phyloP scores from a whole-genome alignment of 495 filamentous ascomycete genomes.

The Friedmanniomyces simplex region DNA sequence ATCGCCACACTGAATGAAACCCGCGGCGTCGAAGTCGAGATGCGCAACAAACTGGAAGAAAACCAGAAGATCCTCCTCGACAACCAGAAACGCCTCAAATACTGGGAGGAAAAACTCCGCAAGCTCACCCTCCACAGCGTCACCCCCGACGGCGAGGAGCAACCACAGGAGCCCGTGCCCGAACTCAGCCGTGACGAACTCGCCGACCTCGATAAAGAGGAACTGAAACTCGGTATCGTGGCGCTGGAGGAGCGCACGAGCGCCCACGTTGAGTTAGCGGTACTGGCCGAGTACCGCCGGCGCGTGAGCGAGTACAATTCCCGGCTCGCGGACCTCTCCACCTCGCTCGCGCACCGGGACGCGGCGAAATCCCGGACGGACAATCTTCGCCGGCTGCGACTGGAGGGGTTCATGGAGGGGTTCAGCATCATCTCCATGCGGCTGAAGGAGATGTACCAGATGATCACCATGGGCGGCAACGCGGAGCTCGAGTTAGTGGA shows the following conservation, averaged over 20 bases:
- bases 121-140: constrained; percentile 72
- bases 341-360: constrained; percentile 67
- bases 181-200: constrained; percentile 71
- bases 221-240: constrained; percentile 77
- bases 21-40: constrained; percentile 86
- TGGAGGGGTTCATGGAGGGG: constrained; percentile 98
- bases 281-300: constrained; percentile 86
- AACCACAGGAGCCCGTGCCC: constrained; percentile 22
- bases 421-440: constrained; percentile 90
- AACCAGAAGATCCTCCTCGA: constrained; percentile 81
- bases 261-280: constrained; percentile 79
- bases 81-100: constrained; percentile 69
- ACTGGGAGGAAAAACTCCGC: constrained; percentile 81
- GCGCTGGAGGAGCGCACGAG: constrained; percentile 86
- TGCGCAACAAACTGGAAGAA: constrained; percentile 95
- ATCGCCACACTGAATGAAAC: constrained; percentile 80
- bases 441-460: constrained; percentile 99
- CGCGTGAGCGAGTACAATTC: constrained; percentile 77
- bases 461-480: constrained; percentile 99
- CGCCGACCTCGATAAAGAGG: constrained; percentile 80
- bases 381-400: constrained; percentile 73
- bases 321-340: constrained; percentile 66
- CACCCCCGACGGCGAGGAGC: constrained; percentile 33
- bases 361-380: constrained; percentile 81
- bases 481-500: constrained; percentile 96